Evolutionary conservation across 352 stramenopile genomes (phyloP), one percentile per base, ranked within the genome.

Genomic region (Phytophthora sp.): DNA sequence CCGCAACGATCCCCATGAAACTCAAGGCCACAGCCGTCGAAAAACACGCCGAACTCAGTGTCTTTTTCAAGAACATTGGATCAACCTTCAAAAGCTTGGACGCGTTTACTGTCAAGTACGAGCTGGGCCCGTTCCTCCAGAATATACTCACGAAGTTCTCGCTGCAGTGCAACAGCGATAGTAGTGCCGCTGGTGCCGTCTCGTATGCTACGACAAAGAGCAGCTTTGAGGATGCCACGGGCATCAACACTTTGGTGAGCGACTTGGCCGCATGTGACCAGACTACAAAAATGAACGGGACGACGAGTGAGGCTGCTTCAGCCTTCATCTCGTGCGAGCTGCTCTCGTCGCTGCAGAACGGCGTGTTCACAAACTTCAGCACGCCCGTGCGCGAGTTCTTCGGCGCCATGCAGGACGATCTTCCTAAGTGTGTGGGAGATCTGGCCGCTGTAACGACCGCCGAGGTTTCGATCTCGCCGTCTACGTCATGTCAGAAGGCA

Each of bases 291-390:
- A n/a, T 91, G 29, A 76, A 63, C 0, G 83, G 83, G 3, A 58
- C 59, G 4, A 73, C 61, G 11, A 70, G 60, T 9, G 79, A 89
- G 33, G 63, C 66, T 20, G 35, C 77, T 33, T 87, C 81, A 51
- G 81, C 80, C 4, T 84, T 79, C 35, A 82, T 90, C 53, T 77
- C 80, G 15, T 91, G 83, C 26, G 79, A 91, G 45, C 59, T 91
- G 42, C 82, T 91, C 57, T 72, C 79, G 41, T 83, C 77, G 8
- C 60, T 88, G 41, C 77, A 88, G 59, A 91, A 91, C 46, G 79
- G 83, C n/a, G 81, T 86, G 11, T 90, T 91, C 55, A 90, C 81
- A 13, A 91, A 88, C 57, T 89, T 88, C 42, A 91, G 83, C 44
- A 66, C 77, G 8, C 77, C 77, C n/a, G 77, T 90, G 18, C 81